Conservation (phyloP, 2,329 filamentous ascomycete species). For the Diaporthe humulicola region DNA sequence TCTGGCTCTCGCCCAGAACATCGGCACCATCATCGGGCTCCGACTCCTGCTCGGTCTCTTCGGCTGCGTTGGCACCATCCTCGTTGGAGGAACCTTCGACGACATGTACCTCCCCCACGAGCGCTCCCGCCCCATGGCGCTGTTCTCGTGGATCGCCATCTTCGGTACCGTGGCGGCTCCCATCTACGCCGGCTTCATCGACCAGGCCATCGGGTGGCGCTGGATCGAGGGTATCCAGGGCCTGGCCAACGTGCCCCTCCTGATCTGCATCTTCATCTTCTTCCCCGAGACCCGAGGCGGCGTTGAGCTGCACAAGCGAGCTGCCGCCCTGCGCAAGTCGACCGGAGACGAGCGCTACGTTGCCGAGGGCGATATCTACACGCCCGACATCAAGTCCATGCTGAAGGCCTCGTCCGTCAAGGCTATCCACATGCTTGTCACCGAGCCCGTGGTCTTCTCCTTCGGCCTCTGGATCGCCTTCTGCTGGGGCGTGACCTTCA, state of each 20-base stretch:
- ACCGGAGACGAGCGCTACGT: slow-evolving; percentile 64
- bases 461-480: slow-evolving; percentile 40
- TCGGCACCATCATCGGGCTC: slow-evolving; percentile 61
- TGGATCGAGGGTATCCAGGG: slow-evolving; percentile 68
- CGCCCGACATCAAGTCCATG: slow-evolving; percentile 60
- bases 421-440: slow-evolving; percentile 39
- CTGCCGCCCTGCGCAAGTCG: slow-evolving; percentile 58
- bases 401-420: slow-evolving; percentile 62
- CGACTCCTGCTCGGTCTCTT: slow-evolving; percentile 62
- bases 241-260: slow-evolving; percentile 61
- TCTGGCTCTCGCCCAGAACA: slow-evolving; percentile 60
- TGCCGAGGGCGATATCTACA: slow-evolving; percentile 64
- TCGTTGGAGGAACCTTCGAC: slow-evolving; percentile 63
- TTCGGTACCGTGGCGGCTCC: slow-evolving; percentile 65
- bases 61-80: slow-evolving; percentile 62
- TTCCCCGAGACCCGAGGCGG: slow-evolving; percentile 46
- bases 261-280: slow-evolving; percentile 43
- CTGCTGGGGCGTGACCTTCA: slow-evolving; percentile 64
- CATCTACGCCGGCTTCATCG: slow-evolving; percentile 67
- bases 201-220: slow-evolving; percentile 64
- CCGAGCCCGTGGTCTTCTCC: slow-evolving; percentile 39
- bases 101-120: slow-evolving; percentile 62
- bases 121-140: slow-evolving; percentile 60
- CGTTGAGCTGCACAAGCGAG: slow-evolving; percentile 58
- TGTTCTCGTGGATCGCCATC: slow-evolving; percentile 63